Percentiles rank a stretch among this genome's conserved stretches.
Evolutionary conservation across 768 basidiomycete genomes (phyloP).

Genomic region (Dioszegia hungarica): DNA sequence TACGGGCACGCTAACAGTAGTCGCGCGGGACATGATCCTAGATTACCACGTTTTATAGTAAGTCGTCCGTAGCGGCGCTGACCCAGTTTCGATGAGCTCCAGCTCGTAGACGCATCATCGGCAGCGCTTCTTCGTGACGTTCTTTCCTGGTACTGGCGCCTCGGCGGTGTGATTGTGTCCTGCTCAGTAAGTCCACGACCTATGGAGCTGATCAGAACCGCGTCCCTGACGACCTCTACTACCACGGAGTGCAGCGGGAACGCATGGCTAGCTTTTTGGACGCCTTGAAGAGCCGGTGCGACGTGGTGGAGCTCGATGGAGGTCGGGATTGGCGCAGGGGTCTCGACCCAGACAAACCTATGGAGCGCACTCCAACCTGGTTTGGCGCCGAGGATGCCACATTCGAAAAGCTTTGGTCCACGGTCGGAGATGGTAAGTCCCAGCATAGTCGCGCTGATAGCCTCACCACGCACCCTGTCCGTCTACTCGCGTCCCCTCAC

Average conservation of each 20-base stretch:
- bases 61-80: conserved; percentile 18
- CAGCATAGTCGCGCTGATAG: conserved; percentile 2
- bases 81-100: conserved; percentile 58
- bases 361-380: conserved; percentile 9
- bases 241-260: conserved; percentile 58
- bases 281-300: conserved; percentile 57
- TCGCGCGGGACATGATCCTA: conserved; percentile 46
- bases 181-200: conserved; percentile 37
- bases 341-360: neutral
- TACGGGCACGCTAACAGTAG: conserved; percentile 1
- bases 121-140: conserved; percentile 53
- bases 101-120: conserved; percentile 60
- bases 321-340: conserved; percentile 53
- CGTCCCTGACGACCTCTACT: conserved; percentile 58
- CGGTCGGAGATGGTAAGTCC: conserved; percentile 15
- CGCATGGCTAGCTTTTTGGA: conserved; percentile 59
- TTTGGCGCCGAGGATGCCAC: conserved; percentile 7
- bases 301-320: conserved; percentile 53
- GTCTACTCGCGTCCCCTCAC: conserved; percentile 56
- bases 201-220: conserved; percentile 51
- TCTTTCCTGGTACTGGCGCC: conserved; percentile 61
- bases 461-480: conserved; percentile 38
- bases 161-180: conserved; percentile 57
- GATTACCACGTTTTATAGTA: conserved; percentile 46
- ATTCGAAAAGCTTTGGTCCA: conserved; percentile 6